phyloP scores from a whole-genome alignment of 345 rosid species.

The Carallia pectinifolia region DNA sequence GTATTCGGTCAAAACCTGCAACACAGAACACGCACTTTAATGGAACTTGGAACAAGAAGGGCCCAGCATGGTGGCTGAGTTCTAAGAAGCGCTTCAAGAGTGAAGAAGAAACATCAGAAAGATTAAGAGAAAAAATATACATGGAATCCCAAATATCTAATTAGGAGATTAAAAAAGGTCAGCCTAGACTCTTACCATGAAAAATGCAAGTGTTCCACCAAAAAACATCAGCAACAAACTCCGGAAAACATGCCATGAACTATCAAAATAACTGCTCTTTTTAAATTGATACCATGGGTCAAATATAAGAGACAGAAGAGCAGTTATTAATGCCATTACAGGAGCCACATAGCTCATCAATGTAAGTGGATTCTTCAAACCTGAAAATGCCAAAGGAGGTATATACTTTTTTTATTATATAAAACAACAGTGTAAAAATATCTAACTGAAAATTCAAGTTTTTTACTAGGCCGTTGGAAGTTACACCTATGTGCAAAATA shows the following conservation, averaged over 20 bases:
- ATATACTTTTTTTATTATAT: too few species aligned
- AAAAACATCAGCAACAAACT: slow-evolving; percentile 92
- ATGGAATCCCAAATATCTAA: too few species aligned
- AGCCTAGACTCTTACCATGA: slow-evolving; percentile 58
- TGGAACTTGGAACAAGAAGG: not conserved
- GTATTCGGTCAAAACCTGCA: slow-evolving; percentile 92
- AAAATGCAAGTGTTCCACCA: slow-evolving; percentile 95
- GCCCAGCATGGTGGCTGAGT: too few species aligned
- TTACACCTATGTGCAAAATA: too few species aligned
- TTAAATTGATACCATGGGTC: slow-evolving; percentile 95
- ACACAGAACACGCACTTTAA: slow-evolving; percentile 6
- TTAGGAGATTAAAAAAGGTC: not conserved
- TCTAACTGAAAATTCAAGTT: too few species aligned
- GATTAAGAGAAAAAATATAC: not conserved
- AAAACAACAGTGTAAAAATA: too few species aligned
- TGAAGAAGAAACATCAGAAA: not conserved
- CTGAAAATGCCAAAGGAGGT: slow-evolving; percentile 34
- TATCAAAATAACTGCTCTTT: slow-evolving; percentile 70
- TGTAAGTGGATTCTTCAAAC: slow-evolving; percentile 84
- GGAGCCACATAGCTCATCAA: slow-evolving; percentile 88
- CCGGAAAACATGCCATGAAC: slow-evolving; percentile 64
- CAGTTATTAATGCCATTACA: slow-evolving; percentile 82
- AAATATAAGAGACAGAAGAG: slow-evolving; percentile 71
- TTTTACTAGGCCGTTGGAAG: too few species aligned
- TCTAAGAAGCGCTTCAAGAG: not conserved